Evolutionary conservation across 2,329 filamentous ascomycete species (phyloP).

Genomic region (Zelopaecilomyces penicillatus): DNA sequence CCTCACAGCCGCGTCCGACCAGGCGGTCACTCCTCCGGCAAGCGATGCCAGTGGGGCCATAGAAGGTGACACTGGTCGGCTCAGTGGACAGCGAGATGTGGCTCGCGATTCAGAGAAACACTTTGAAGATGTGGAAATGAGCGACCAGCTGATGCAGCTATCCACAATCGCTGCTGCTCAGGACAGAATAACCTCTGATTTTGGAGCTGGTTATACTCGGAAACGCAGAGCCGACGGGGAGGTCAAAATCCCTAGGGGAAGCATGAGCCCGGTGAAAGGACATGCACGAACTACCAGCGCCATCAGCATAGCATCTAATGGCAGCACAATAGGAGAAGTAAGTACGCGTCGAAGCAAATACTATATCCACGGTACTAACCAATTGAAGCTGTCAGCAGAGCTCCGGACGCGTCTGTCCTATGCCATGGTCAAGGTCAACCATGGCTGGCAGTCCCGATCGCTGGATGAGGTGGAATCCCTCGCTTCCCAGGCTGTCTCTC

Average conservation of each 20-base stretch:
- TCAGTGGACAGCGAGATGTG: slow-evolving; percentile 15
- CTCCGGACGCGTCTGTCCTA: slow-evolving; percentile 80
- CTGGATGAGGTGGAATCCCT: slow-evolving; percentile 71
- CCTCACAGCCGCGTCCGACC: slow-evolving; percentile 18
- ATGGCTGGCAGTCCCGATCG: slow-evolving; percentile 75
- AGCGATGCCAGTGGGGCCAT: slow-evolving; percentile 14
- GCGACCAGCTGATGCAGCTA: slow-evolving; percentile 49
- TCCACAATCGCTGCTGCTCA: slow-evolving; percentile 49
- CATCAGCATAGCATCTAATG: slow-evolving; percentile 50
- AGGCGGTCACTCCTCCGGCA: slow-evolving; percentile 20
- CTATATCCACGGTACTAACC: slow-evolving; percentile 11
- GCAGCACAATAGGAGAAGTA: slow-evolving; percentile 73
- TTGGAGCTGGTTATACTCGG: slow-evolving; percentile 35
- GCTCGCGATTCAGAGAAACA: background rate
- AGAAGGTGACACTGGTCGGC: slow-evolving; percentile 4
- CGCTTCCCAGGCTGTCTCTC: slow-evolving; percentile 60
- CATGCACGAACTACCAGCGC: slow-evolving; percentile 68
- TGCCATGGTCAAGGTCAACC: slow-evolving; percentile 86
- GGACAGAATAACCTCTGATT: slow-evolving; percentile 36
- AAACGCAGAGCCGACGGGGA: slow-evolving; percentile 73
- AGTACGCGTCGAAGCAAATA: slow-evolving; percentile 17
- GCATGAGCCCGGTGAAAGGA: slow-evolving; percentile 40
- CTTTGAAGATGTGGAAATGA: slow-evolving; percentile 35
- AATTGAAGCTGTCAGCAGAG: slow-evolving; percentile 60
- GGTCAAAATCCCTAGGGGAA: slow-evolving; percentile 48